Percentiles rank a stretch among this genome's conserved stretches.
These are phyloP conservation scores for Galerina sulciceps DNA, from an alignment of 768 basidiomycete genomes.

Conservation along the genomic window DNA sequence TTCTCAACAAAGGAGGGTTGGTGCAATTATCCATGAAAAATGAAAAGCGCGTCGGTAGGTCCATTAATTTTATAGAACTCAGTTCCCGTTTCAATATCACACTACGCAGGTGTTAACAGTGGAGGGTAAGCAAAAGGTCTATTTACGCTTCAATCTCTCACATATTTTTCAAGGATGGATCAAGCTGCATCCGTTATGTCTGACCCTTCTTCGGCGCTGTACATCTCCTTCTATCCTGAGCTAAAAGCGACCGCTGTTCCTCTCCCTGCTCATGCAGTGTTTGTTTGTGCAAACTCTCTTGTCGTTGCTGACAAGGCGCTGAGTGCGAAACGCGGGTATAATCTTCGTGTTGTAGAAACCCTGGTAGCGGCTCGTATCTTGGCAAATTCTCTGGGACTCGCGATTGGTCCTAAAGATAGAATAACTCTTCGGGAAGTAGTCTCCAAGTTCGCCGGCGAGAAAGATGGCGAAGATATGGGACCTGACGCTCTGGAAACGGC, in stretches of 20 bases:
- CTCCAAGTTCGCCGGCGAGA: slow-evolving; percentile 55
- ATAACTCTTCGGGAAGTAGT: slow-evolving; percentile 73
- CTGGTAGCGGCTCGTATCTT: slow-evolving; percentile 80
- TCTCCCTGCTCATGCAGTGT: slow-evolving; percentile 59
- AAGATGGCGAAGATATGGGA: slow-evolving; percentile 48
- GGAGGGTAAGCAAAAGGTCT: slow-evolving; percentile 58
- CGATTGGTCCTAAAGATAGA: slow-evolving; percentile 46
- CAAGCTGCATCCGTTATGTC: slow-evolving; percentile 89
- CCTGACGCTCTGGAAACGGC: slow-evolving; percentile 48
- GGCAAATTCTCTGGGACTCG: slow-evolving; percentile 57
- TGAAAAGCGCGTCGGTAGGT: slow-evolving; percentile 77
- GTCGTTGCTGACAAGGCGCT: slow-evolving; percentile 81
- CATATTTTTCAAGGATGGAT: slow-evolving; percentile 66
- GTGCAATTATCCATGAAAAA: slow-evolving; percentile 84
- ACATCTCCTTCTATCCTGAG: slow-evolving; percentile 81
- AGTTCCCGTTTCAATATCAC: not conserved
- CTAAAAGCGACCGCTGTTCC: slow-evolving; percentile 70
- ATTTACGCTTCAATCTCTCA: slow-evolving; percentile 5
- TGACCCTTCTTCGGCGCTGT: slow-evolving; percentile 68
- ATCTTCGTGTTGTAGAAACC: slow-evolving; percentile 91
- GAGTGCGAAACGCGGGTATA: slow-evolving; percentile 79
- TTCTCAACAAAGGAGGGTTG: slow-evolving; percentile 67
- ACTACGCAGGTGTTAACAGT: slow-evolving; percentile 62
- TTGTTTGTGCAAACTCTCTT: slow-evolving; percentile 84
- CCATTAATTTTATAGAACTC: not conserved